Conservation (phyloP, 1,139 yeast genomes). For the Debaryomycetaceae sp. region DNA sequence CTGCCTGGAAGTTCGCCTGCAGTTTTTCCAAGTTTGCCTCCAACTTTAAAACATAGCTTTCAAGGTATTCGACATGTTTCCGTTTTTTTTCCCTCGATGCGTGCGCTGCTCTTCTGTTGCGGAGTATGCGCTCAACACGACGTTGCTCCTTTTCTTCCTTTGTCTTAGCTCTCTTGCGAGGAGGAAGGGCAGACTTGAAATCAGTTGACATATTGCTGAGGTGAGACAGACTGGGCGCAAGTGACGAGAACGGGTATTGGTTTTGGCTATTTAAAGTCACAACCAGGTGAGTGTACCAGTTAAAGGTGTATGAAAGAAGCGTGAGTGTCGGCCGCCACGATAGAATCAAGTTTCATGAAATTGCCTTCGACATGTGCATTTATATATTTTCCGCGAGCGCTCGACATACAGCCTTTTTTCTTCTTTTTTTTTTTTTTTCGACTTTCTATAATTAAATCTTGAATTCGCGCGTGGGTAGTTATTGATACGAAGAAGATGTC, state of each 20-base stretch:
- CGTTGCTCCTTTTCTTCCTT: constrained; percentile 97
- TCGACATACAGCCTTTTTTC: too few species aligned
- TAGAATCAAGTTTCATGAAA: background rate
- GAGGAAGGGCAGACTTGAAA: constrained; percentile 62
- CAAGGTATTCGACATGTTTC: constrained; percentile 83
- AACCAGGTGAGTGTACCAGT: background rate
- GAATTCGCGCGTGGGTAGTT: too few species aligned
- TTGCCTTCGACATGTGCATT: constrained; percentile 4
- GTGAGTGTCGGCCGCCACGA: background rate
- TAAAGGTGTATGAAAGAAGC: constrained; percentile 2
- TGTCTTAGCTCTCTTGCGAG: constrained; percentile 94
- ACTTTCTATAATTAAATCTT: too few species aligned
- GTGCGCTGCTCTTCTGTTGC: constrained; percentile 96
- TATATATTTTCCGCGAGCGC: constrained; percentile 4
- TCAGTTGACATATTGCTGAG: constrained; percentile 9
- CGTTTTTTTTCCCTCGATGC: constrained; percentile 96
- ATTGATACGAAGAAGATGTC: too few species aligned
- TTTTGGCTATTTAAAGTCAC: background rate
- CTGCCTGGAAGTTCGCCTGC: constrained; percentile 17
- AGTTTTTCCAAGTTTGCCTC: constrained; percentile 33
- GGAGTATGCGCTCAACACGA: constrained; percentile 82
- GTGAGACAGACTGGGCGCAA: background rate
- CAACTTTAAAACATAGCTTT: constrained; percentile 52
- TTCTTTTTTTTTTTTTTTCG: too few species aligned
- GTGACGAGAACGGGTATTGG: constrained; percentile 1